A percentile compares a stretch with the other conserved stretches of the same genome.
These are phyloP conservation scores for Toxicodendron radicans DNA, from an alignment of 345 rosid species.

Conservation along the genomic window DNA sequence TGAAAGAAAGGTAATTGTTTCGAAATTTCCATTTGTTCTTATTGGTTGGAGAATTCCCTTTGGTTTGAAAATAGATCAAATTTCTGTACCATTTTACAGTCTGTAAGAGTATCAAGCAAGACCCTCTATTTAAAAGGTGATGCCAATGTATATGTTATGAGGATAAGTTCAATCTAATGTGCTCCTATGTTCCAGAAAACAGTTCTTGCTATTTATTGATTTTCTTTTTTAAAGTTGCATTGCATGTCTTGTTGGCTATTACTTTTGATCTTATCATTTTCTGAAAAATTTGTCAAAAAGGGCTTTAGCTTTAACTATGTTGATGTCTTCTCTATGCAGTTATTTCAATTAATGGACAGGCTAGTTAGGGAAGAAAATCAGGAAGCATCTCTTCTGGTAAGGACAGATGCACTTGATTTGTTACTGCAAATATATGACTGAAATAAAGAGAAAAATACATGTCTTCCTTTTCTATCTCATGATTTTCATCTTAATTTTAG, in stretches of 20 bases:
- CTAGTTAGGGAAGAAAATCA: constrained; percentile 58
- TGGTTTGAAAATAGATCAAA: neutral
- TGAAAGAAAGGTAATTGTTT: constrained; percentile 63
- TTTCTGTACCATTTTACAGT: too few relatives aligned
- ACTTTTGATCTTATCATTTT: neutral
- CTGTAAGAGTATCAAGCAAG: too few relatives aligned
- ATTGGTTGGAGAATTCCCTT: neutral
- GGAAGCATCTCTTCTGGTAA: constrained; percentile 57
- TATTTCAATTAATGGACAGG: constrained; percentile 67
- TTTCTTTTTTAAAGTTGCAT: neutral
- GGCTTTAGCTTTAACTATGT: constrained; percentile 7
- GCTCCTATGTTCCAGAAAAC: neutral
- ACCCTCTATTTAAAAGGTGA: neutral
- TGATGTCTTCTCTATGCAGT: constrained; percentile 45
- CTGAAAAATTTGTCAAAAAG: neutral
- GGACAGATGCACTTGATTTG: constrained; percentile 1
- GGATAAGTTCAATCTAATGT: neutral
- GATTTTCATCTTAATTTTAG: constrained; percentile 17
- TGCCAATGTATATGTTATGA: too few relatives aligned
- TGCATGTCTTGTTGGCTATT: neutral
- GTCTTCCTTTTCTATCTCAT: constrained; percentile 21
- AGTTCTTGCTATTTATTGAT: too few relatives aligned
- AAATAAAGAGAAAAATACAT: neutral
- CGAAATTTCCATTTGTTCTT: neutral
- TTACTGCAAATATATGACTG: neutral